phyloP scores from a whole-genome alignment of 1,139 yeast genomes.

The Pichia sp. region DNA sequence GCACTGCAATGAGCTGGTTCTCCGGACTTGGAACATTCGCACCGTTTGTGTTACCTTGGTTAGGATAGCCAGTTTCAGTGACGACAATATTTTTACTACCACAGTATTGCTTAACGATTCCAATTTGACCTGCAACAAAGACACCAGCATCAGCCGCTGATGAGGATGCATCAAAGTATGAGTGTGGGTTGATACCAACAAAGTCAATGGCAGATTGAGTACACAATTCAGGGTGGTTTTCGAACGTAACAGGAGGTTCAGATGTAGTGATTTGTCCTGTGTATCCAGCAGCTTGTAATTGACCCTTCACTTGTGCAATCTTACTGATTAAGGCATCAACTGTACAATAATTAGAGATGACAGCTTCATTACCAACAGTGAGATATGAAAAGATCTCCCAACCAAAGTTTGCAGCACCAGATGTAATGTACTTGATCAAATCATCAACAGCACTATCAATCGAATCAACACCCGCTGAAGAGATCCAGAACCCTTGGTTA shows the following conservation, averaged over 20 bases:
- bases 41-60: constrained; percentile 65
- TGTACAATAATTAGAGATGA: constrained; percentile 52
- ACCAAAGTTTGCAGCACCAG: constrained; percentile 41
- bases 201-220: constrained; percentile 60
- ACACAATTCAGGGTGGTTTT: constrained; percentile 60
- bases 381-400: constrained; percentile 71
- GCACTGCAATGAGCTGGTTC: constrained; percentile 67
- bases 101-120: constrained; percentile 46
- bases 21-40: constrained; percentile 59
- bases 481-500: constrained; percentile 86
- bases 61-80: constrained; percentile 90
- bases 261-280: constrained; percentile 73
- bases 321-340: constrained; percentile 54
- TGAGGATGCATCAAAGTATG: constrained; percentile 64
- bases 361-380: constrained; percentile 85
- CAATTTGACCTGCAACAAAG: constrained; percentile 58
- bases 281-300: constrained; percentile 62
- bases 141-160: constrained; percentile 64
- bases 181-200: constrained; percentile 81
- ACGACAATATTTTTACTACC: constrained; percentile 41
- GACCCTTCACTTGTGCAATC: constrained; percentile 53
- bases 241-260: constrained; percentile 78
- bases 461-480: constrained; percentile 54
- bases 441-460: constrained; percentile 53
- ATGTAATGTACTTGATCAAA: constrained; percentile 39